Evolutionary conservation across 2,329 filamentous ascomycete genomes (phyloP).

Genomic region (Chaetomium olivaceum): DNA sequence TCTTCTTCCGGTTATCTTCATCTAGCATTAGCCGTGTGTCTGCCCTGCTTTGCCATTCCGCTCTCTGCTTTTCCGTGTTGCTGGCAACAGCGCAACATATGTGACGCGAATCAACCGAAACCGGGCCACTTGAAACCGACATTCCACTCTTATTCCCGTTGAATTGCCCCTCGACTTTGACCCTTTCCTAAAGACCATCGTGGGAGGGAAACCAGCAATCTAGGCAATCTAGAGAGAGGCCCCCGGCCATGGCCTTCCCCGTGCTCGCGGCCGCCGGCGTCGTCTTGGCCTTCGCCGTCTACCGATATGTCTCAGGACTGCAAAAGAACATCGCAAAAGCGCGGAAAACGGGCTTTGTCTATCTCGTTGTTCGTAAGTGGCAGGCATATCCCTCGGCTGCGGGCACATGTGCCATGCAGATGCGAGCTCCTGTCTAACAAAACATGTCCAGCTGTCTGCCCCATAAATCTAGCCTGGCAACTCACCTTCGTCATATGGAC

Average conservation of each 20-base stretch:
- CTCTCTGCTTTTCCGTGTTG: neutral
- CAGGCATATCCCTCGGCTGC: neutral
- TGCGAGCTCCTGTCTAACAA: conserved; percentile 17
- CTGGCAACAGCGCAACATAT: neutral
- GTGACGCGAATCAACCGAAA: neutral
- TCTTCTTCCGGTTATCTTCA: neutral
- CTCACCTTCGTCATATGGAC: conserved; percentile 56
- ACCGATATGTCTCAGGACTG: conserved; percentile 40
- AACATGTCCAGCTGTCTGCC: conserved; percentile 45
- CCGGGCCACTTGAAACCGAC: neutral
- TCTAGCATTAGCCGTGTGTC: neutral
- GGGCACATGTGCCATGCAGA: neutral
- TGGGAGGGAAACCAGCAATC: neutral
- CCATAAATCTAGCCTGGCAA: conserved; percentile 57
- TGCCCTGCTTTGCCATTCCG: neutral
- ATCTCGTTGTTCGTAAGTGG: conserved; percentile 55
- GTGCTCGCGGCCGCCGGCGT: conserved; percentile 40
- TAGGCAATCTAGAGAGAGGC: neutral
- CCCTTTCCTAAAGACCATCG: neutral
- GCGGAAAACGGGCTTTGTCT: conserved; percentile 53
- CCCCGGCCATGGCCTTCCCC: conserved; percentile 40
- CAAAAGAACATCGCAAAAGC: conserved; percentile 51
- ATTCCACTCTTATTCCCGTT: neutral
- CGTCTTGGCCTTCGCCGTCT: conserved; percentile 40
- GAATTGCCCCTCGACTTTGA: neutral